Percentiles rank a stretch among this genome's conserved stretches.
Evolutionary conservation across 2,329 filamentous ascomycete species (phyloP).

Genomic region (Cladobotryum protrusum): DNA sequence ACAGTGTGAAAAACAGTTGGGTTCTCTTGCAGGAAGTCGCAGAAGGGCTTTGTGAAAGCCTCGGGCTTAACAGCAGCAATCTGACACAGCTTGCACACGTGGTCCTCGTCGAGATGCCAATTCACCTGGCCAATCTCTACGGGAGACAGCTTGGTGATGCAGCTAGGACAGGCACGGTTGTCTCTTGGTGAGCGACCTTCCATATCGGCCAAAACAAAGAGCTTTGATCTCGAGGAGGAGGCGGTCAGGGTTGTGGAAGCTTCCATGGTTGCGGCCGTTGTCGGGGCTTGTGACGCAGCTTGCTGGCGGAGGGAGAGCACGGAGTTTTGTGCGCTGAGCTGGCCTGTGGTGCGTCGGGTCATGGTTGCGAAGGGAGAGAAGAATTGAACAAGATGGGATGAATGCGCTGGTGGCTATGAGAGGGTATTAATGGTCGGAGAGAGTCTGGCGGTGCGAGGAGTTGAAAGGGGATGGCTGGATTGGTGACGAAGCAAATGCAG

Average conservation of each 20-base stretch:
- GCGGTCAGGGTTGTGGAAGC: not conserved
- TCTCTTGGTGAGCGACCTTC: constrained; percentile 28
- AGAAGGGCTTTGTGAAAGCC: constrained; percentile 75
- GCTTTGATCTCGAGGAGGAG: constrained; percentile 22
- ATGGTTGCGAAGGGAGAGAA: constrained; percentile 23
- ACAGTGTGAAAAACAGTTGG: constrained; percentile 93
- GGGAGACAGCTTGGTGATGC: constrained; percentile 29
- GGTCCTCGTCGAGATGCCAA: constrained; percentile 21
- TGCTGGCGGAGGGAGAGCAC: constrained; percentile 40
- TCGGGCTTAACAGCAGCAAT: constrained; percentile 44
- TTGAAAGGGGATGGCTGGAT: not conserved
- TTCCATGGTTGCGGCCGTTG: constrained; percentile 19
- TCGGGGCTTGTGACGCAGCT: constrained; percentile 26
- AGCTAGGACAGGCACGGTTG: constrained; percentile 32
- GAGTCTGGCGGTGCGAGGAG: not conserved
- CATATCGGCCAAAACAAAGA: constrained; percentile 45
- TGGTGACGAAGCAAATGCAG: not conserved
- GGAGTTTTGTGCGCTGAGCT: constrained; percentile 38
- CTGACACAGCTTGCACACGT: constrained; percentile 32
- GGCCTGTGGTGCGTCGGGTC: constrained; percentile 40
- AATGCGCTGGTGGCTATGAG: not conserved
- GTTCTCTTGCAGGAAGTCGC: constrained; percentile 80
- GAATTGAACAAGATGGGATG: not conserved
- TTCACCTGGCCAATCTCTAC: constrained; percentile 26
- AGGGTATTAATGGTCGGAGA: not conserved